Evolutionary conservation across 163 green algal genomes (phyloP), one percentile per base, ranked within the genome.

Genomic region (Dunaliella salina): DNA sequence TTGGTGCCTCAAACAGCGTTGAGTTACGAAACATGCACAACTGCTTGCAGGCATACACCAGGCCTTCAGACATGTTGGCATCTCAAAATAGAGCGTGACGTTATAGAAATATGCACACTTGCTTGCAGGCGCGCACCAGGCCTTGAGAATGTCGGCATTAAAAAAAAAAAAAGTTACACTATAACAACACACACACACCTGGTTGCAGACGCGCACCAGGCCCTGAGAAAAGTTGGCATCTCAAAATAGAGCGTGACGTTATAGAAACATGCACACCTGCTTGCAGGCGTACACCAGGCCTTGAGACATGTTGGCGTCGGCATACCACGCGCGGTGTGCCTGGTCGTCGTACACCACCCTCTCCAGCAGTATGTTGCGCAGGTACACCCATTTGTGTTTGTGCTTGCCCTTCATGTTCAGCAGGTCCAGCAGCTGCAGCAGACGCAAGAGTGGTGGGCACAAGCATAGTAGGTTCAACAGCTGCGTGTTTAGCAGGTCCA

Each of bases 361-460:
- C 78, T 94, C 90, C 0, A 82, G 71, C 82, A 94, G 85, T 79
- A 93, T 84, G 78, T 87, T 80, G 22, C 86, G 88, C 88, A 93
- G 88, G 83, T 89, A 93, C 80, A 93, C 91, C 88, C 89, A 94
- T 87, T 94, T 94, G 86, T 92, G 88, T 80, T 88, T 88, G 85
- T 92, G 91, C 86, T 89, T 88, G 87, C 91, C 91, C 83, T 90
- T 90, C 90, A 94, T 93, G 91, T 94, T 94, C 1, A 94, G 85
- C 85, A 94, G 86, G 85, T 93, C 91, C 25, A 94, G 87, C 83
- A 94, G 87, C 88, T 92, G 83, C 81, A 84, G 75, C 69, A 80
- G 29, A 80, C 8, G 30, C 75, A 81, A 40, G 32, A 13, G 11
- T 50, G 3, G 40, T 50, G 40, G 8, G 4, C 40, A 50, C n/a